A percentile compares a stretch with the other conserved stretches of the same genome.
These are phyloP conservation scores for Calonectria leucothoes DNA, from an alignment of 2,329 filamentous ascomycete species.

Conservation along the genomic window DNA sequence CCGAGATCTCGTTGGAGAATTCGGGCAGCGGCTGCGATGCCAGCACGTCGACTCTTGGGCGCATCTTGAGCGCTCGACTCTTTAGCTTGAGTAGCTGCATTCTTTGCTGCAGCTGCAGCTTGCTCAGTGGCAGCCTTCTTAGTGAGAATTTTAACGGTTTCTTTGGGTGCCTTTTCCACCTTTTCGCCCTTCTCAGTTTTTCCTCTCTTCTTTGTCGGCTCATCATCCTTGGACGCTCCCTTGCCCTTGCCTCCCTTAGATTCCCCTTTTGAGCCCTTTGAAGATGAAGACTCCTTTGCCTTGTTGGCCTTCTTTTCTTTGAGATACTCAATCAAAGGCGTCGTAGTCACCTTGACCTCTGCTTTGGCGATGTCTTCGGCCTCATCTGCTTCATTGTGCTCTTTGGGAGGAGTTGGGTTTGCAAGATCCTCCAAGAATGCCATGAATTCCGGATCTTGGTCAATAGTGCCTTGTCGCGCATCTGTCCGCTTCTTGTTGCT, in stretches of 20 bases:
- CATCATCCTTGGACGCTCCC: conserved; percentile 56
- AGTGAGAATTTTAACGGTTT: conserved; percentile 72
- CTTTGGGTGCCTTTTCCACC: conserved; percentile 63
- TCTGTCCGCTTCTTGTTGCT: conserved; percentile 81
- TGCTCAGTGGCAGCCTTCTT: conserved; percentile 67
- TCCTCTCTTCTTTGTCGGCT: conserved; percentile 70
- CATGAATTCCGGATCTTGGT: conserved; percentile 96
- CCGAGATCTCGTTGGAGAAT: conserved; percentile 75
- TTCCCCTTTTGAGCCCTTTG: conserved; percentile 66
- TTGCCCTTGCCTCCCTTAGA: conserved; percentile 63
- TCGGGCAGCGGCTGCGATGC: conserved; percentile 72
- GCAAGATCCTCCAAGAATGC: conserved; percentile 90
- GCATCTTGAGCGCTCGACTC: conserved; percentile 47
- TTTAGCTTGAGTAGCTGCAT: conserved; percentile 49
- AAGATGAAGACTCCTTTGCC: conserved; percentile 62
- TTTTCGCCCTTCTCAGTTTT: conserved; percentile 70
- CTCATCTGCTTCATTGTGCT: conserved; percentile 54
- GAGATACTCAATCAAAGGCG: conserved; percentile 89
- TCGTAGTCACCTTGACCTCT: conserved; percentile 77
- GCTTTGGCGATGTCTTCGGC: conserved; percentile 57
- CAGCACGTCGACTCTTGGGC: conserved; percentile 68
- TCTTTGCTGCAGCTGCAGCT: conserved; percentile 59
- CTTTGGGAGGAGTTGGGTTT: conserved; percentile 67
- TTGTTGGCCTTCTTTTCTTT: conserved; percentile 91
- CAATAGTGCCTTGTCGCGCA: conserved; percentile 91